phyloP scores from a whole-genome alignment of 441 rosid genomes.

The Gossypium armourianum region DNA sequence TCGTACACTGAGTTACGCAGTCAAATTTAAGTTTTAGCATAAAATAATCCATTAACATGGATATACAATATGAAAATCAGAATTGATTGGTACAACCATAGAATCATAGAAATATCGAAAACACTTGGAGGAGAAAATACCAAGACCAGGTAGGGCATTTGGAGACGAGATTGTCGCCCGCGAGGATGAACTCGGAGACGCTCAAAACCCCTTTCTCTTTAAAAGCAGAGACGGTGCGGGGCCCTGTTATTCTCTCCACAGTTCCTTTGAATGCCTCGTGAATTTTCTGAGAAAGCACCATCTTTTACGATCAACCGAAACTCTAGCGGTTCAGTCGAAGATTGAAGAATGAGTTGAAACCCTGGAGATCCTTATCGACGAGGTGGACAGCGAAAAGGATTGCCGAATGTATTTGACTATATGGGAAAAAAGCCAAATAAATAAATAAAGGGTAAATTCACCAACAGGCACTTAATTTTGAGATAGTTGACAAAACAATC shows the following conservation, averaged over 20 bases:
- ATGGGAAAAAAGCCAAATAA: no score
- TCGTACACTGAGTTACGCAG: background rate
- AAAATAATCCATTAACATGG: background rate
- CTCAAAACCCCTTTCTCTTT: constrained; percentile 96
- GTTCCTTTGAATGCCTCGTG: constrained; percentile 89
- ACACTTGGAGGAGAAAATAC: constrained; percentile 26
- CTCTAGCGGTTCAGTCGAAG: no score
- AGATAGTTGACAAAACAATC: no score
- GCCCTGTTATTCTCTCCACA: constrained; percentile 80
- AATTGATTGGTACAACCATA: background rate
- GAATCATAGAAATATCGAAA: background rate
- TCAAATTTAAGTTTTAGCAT: background rate
- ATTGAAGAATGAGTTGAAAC: no score
- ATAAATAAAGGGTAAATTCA: no score
- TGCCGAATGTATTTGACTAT: no score
- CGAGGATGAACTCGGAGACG: constrained; percentile 78
- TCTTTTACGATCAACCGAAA: constrained; percentile 11
- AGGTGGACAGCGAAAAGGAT: no score
- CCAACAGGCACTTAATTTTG: no score
- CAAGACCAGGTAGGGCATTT: constrained; percentile 99
- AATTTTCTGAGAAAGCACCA: constrained; percentile 63
- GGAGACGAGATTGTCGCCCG: constrained; percentile 93
- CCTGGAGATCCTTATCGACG: no score
- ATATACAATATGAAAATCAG: background rate
- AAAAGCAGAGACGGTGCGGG: constrained; percentile 85